Base-by-base conservation (phyloP, 140 eudicot species). In the Stevia rebaudiana region DNA sequence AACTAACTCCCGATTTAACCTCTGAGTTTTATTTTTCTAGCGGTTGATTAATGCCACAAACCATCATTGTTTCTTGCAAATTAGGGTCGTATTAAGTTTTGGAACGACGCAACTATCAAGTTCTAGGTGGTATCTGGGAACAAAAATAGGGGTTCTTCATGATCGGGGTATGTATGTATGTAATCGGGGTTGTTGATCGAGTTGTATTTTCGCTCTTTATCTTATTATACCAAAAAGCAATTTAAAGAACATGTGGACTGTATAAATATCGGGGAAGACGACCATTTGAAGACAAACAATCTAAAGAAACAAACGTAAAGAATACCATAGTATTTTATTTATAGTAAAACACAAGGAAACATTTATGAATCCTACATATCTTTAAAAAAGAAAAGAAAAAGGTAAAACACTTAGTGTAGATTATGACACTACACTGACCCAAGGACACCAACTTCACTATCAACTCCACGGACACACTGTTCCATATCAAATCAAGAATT, bases 371-470 rank as follows among this genome's bases (percentile, higher is more conserved):
- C 57, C 40, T 31, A 24, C 21, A 61, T 48, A 24, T 48, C 69
- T 61, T 54, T 62, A 2, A 47, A 44, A 47, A 62, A 53, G 52
- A 61, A 63, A 61, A 50, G 59, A 53, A 53, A 40, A 72, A 72
- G 63, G 70, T 40, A 39, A 61, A 16, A 62, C 65, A 52, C 65
- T 57, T 51, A 22, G 21, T 55, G 30, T 68, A 25, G 58, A 44
- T 35, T 25, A 31, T 42, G 72, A 64, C 77, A 72, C 63, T 37
- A 61, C 71, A 63, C 58, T 71, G 63, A 71, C 63, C 52, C 65
- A 36, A 21, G 53, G 53, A 48, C 10, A 71, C 54, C 55, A 61
- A 51, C 63, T 72, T 72, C 77, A 63, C 72, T 72, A 40, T 63
- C 72, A 64, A 63, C 58, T 53, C 16, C 60, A 53, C 54, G 57